phyloP scores from a whole-genome alignment of 371 early-diverging fungal genomes.

The Mortierella sp. region DNA sequence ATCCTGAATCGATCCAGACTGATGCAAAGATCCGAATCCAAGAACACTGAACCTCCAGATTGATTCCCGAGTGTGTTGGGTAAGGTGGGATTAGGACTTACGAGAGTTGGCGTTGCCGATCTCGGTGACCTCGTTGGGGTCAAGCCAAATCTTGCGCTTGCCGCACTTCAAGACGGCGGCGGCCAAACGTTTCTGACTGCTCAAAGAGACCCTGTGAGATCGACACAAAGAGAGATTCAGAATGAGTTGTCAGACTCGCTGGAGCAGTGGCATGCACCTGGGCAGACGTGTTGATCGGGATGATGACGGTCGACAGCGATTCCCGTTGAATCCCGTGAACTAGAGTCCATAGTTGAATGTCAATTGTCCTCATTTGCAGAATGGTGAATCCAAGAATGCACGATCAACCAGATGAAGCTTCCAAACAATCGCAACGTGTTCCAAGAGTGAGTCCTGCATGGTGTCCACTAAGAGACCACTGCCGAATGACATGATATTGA shows the following conservation, averaged over 20 bases:
- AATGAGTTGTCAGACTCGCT: conserved; percentile 11
- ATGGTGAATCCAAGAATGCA: background rate
- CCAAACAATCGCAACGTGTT: conserved; percentile 10
- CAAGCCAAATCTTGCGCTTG: conserved; percentile 99
- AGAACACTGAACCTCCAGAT: conserved; percentile 6
- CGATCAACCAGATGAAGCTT: conserved; percentile 5
- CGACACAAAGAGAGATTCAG: conserved; percentile 4
- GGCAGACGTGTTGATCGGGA: background rate
- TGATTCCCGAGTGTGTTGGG: background rate
- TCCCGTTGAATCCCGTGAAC: conserved; percentile 1
- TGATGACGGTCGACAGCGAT: conserved; percentile 5
- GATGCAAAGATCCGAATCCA: background rate
- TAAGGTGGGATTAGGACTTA: conserved; percentile 58
- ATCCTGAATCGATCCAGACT: no score
- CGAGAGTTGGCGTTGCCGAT: conserved; percentile 98
- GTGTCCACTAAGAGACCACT: conserved; percentile 5
- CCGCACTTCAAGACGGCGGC: conserved; percentile 99
- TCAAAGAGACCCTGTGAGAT: conserved; percentile 78
- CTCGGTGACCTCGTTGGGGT: conserved; percentile 97
- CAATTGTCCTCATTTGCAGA: conserved; percentile 19
- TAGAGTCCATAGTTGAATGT: conserved; percentile 3
- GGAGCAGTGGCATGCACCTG: background rate
- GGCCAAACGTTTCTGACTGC: conserved; percentile 96
- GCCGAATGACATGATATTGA: conserved; percentile 1
- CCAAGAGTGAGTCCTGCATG: background rate